These are phyloP conservation scores for Phialophora macrospora DNA, from an alignment of 2,329 filamentous ascomycete genomes.

Conservation along the genomic window DNA sequence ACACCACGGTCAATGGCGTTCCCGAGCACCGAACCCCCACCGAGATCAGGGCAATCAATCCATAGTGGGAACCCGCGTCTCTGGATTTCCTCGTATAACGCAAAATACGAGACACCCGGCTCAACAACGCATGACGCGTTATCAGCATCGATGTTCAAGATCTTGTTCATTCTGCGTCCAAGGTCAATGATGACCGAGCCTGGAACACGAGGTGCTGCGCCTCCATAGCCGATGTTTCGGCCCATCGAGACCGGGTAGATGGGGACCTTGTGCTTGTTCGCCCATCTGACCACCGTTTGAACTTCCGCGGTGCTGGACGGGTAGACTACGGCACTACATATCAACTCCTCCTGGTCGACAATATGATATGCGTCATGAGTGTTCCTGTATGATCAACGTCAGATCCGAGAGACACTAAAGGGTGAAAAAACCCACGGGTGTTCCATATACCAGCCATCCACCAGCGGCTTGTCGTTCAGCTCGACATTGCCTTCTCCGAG, in stretches of 20 bases:
- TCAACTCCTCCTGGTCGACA: conserved; percentile 51
- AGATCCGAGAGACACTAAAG: background rate
- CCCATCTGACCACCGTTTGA: conserved; percentile 42
- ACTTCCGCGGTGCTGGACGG: conserved; percentile 45
- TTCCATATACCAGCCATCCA: conserved; percentile 47
- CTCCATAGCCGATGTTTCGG: conserved; percentile 57
- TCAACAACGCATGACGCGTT: conserved; percentile 45
- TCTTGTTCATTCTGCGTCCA: conserved; percentile 46
- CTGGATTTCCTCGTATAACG: conserved; percentile 52
- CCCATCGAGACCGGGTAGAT: conserved; percentile 47
- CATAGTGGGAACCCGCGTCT: conserved; percentile 49
- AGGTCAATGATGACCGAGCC: conserved; percentile 56
- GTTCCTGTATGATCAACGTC: conserved; percentile 38
- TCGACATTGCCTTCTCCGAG: conserved; percentile 36
- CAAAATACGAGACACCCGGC: conserved; percentile 55
- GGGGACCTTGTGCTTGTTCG: conserved; percentile 45
- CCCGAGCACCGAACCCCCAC: conserved; percentile 57
- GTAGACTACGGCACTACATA: conserved; percentile 52
- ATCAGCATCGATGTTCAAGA: conserved; percentile 44
- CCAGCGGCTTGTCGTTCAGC: conserved; percentile 37
- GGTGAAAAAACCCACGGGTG: conserved; percentile 41
- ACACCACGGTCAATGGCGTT: conserved; percentile 57
- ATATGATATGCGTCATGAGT: conserved; percentile 53
- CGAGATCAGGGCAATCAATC: conserved; percentile 57
- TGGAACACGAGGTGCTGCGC: conserved; percentile 52